A percentile compares a stretch with the other conserved stretches of the same genome.
phyloP scores from a whole-genome alignment of 2,329 filamentous ascomycete genomes.

The Hawksworthiomyces lignivorus region DNA sequence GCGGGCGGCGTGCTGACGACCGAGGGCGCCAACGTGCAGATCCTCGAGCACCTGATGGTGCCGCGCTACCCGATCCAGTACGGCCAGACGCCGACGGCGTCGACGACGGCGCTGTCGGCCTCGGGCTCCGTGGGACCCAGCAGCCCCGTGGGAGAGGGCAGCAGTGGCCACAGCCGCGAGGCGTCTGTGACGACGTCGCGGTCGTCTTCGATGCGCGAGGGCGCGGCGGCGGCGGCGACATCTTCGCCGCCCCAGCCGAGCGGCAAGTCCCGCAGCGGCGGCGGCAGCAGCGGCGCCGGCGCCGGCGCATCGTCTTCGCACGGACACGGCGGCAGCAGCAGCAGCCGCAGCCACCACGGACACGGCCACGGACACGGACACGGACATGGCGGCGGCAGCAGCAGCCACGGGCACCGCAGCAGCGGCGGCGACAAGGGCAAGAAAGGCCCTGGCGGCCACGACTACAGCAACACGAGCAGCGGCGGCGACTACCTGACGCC shows the following conservation, averaged over 20 bases:
- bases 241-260: neutral
- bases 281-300: neutral
- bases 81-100: constrained; percentile 20
- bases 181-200: neutral
- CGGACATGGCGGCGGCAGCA: neutral
- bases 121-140: constrained; percentile 3
- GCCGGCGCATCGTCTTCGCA: no score
- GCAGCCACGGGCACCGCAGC: neutral
- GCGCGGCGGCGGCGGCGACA: neutral
- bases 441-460: neutral
- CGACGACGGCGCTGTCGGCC: constrained; percentile 16
- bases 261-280: neutral
- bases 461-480: neutral
- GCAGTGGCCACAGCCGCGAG: neutral
- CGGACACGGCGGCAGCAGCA: neutral
- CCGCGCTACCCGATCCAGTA: constrained; percentile 26
- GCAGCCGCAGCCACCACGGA: neutral
- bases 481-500: constrained; percentile 4
- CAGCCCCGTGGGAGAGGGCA: neutral
- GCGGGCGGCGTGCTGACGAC: neutral
- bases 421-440: constrained; percentile 1
- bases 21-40: constrained; percentile 2
- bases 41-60: constrained; percentile 29
- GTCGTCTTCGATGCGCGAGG: neutral
- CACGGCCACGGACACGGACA: neutral